Conservation (phyloP, 345 rosid genomes). For the Ricinus communis region DNA sequence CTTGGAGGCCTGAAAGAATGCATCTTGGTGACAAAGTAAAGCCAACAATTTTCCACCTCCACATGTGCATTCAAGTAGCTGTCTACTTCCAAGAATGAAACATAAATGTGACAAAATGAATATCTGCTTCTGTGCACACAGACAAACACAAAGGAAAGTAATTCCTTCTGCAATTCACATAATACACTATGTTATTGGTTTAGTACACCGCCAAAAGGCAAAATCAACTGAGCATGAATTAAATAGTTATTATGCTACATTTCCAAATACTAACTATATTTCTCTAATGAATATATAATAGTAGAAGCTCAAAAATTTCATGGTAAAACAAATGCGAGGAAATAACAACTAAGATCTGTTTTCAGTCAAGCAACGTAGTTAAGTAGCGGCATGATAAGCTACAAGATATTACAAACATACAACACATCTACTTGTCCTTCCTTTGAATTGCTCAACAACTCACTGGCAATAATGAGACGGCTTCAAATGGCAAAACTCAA, state of each 20-base stretch:
- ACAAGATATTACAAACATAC: constrained; percentile 9
- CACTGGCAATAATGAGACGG: constrained; percentile 25
- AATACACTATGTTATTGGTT: background rate
- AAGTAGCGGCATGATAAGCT: background rate
- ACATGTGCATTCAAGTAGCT: background rate
- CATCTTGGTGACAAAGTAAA: background rate
- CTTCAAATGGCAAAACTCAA: background rate
- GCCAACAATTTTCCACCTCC: background rate
- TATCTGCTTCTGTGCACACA: background rate
- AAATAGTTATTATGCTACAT: background rate
- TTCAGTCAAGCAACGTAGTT: background rate
- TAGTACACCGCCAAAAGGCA: background rate
- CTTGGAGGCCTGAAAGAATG: background rate
- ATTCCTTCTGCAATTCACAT: background rate
- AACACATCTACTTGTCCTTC: constrained; percentile 14
- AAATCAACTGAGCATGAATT: background rate
- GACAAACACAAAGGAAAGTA: background rate
- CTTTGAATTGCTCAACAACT: constrained; percentile 15
- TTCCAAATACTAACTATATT: background rate
- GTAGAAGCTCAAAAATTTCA: background rate
- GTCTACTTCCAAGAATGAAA: background rate
- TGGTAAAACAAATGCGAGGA: background rate
- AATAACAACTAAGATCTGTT: background rate
- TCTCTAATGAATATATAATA: background rate
- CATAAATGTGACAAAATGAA: background rate